Conservation (phyloP, 2,329 filamentous ascomycete genomes). For the Monosporascus sp. region DNA sequence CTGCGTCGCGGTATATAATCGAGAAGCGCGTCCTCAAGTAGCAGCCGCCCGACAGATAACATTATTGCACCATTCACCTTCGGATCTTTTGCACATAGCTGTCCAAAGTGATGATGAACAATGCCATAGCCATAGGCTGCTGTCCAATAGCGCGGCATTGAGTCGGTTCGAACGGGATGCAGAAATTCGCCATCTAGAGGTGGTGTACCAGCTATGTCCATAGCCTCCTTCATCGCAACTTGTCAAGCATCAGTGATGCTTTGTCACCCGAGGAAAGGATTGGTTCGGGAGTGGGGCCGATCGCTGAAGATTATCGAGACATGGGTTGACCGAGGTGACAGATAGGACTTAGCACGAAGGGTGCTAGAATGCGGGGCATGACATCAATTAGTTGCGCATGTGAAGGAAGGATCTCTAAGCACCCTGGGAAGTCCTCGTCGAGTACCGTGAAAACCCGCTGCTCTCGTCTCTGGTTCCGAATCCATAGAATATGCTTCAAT, state of each 20-base stretch:
- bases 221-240: not conserved
- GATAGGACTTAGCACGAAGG: not conserved
- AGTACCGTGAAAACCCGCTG: not conserved
- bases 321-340: constrained; percentile 12
- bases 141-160: too few relatives aligned
- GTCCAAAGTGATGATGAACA: too few relatives aligned
- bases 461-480: not conserved
- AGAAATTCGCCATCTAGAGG: too few relatives aligned
- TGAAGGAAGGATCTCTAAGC: not conserved
- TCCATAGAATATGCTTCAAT: not conserved
- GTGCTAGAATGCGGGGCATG: constrained; percentile 18
- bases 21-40: too few relatives aligned
- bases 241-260: not conserved
- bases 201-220: not conserved
- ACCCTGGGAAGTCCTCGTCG: not conserved
- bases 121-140: too few relatives aligned
- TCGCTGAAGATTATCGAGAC: constrained; percentile 17
- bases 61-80: too few relatives aligned
- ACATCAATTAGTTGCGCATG: constrained; percentile 4
- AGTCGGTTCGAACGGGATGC: too few relatives aligned
- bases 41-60: too few relatives aligned
- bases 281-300: constrained; percentile 15
- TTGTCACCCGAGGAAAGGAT: constrained; percentile 6
- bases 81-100: too few relatives aligned
- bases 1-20: too few relatives aligned